phyloP scores from a whole-genome alignment of 2,329 filamentous ascomycete species.

The Exophiala phaeomuriformis region DNA sequence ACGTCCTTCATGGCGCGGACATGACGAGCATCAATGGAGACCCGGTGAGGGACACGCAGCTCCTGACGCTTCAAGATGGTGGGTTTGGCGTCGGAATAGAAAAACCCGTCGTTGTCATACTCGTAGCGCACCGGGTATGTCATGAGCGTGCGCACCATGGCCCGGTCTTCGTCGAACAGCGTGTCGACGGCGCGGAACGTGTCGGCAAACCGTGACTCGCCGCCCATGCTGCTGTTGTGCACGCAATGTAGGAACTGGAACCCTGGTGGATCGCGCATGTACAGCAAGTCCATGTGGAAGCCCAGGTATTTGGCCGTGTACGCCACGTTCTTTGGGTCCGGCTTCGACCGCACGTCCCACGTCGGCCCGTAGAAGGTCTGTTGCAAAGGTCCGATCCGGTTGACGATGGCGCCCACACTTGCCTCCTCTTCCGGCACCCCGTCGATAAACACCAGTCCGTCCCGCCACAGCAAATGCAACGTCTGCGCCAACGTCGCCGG shows the following conservation, averaged over 20 bases:
- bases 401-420: conserved; percentile 61
- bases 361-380: conserved; percentile 87
- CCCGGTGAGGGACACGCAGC: conserved; percentile 18
- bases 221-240: conserved; percentile 68
- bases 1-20: conserved; percentile 26
- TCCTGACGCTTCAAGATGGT: conserved; percentile 40
- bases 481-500: conserved; percentile 53
- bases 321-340: conserved; percentile 81
- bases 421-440: conserved; percentile 62
- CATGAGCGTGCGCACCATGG: conserved; percentile 18
- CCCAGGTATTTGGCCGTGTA: conserved; percentile 77
- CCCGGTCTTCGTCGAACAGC: conserved; percentile 32
- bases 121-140: conserved; percentile 21
- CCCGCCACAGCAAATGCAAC: conserved; percentile 54
- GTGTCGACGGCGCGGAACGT: conserved; percentile 53
- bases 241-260: conserved; percentile 88
- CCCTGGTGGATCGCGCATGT: conserved; percentile 69
- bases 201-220: conserved; percentile 81
- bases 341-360: conserved; percentile 80
- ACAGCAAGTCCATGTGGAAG: conserved; percentile 89
- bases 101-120: conserved; percentile 58
- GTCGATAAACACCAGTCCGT: conserved; percentile 70
- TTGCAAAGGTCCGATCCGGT: conserved; percentile 67
- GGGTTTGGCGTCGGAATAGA: conserved; percentile 54
- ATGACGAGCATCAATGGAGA: conserved; percentile 6